Evolutionary conservation across 2,329 filamentous ascomycete genomes (phyloP).

Genomic region (Phoma sp.): DNA sequence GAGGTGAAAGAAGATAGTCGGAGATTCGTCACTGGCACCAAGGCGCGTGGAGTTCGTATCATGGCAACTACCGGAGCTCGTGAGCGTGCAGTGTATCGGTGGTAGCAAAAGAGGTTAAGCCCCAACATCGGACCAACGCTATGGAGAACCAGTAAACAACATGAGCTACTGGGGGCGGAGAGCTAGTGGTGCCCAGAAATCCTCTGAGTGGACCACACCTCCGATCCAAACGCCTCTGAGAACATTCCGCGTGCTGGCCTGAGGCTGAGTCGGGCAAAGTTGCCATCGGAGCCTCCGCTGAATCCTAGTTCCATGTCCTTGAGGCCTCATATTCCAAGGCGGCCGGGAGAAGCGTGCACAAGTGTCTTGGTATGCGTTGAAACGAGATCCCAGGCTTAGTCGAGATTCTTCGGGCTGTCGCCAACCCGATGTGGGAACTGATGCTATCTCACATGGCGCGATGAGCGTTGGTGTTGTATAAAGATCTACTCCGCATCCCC

Average conservation of each 20-base stretch:
- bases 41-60: neutral
- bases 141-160: neutral
- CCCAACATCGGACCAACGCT: conserved; percentile 13
- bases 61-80: conserved; percentile 7
- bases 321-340: conserved; percentile 29
- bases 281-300: conserved; percentile 23
- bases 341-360: conserved; percentile 30
- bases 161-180: conserved; percentile 4
- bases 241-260: conserved; percentile 15
- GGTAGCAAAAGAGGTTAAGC: conserved; percentile 10
- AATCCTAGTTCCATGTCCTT: conserved; percentile 9
- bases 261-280: conserved; percentile 16
- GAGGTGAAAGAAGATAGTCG: neutral
- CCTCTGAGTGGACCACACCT: conserved; percentile 14
- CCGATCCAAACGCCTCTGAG: conserved; percentile 18
- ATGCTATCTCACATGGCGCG: conserved; percentile 4
- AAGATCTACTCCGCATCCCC: conserved; percentile 27
- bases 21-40: conserved; percentile 1
- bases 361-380: conserved; percentile 33
- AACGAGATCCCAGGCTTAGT: conserved; percentile 18
- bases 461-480: conserved; percentile 22
- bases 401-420: conserved; percentile 24
- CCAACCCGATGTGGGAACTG: conserved; percentile 8
- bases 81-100: conserved; percentile 6
- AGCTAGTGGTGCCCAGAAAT: conserved; percentile 25